Evolutionary conservation across 83 land plant species (phyloP), one percentile per base, ranked within the genome.

Genomic region (Larix sibirica): DNA sequence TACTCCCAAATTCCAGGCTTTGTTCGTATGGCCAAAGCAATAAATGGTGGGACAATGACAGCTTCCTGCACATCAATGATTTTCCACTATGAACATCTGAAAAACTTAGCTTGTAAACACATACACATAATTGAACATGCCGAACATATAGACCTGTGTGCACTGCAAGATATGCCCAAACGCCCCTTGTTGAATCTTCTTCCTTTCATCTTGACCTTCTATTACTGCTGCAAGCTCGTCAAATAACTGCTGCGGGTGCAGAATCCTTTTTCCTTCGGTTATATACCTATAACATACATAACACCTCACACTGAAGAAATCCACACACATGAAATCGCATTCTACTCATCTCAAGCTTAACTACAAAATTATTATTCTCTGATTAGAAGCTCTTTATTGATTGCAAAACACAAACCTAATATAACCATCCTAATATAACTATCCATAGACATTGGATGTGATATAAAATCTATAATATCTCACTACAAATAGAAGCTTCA

Each of bases 1-100:
- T 84, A 94, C 81, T 96, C 99, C 99, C 99, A 97, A 18, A 91
- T 63, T 61, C 99, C 98, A 60, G 99, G 99, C 42, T 79, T 81
- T 20, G 95, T 91, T 62, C 98, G 89, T 9, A 97, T 82, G 0
- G 97, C 95, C 68, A 97, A 90, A 21, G 89, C 93, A 40, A 97
- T 92, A 85, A 84, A 81, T 1, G 99, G 99, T 13, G 98, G 95
- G 60, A 94, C 75, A 44, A 91, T 89, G 18, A 87, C 90, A 7
- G 94, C 99, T 73, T 96, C 99, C 98, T 97, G 92, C 82, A 78
- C 62, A 20, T 47, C 67, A 64, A 61, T 50, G 42, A 42, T 44
- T 20, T 21, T 20, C 28, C 26, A 70, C 64, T 50, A 10, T 50
- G 47, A 67, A 61, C 44, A 4, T 38, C 61, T 20, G 77, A 71